These are phyloP conservation scores for Hymenoscyphus fraxineus DNA, from an alignment of 2,329 filamentous ascomycete species.

Conservation along the genomic window DNA sequence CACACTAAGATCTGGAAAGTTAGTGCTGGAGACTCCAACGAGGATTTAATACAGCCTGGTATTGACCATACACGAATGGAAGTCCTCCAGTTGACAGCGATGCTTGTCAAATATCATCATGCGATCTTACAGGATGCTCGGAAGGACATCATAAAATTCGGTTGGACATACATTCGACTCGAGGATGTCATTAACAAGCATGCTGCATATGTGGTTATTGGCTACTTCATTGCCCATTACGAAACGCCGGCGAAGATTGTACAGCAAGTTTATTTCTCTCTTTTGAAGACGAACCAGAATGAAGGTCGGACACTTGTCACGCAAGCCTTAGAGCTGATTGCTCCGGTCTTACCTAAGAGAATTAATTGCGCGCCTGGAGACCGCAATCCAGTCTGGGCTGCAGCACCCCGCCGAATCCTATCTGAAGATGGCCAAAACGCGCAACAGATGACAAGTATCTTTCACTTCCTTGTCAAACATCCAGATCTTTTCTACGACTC, in stretches of 20 bases:
- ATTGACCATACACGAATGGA: slow-evolving; percentile 97
- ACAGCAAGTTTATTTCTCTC: slow-evolving; percentile 86
- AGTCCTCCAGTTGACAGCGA: slow-evolving; percentile 86
- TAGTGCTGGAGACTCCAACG: slow-evolving; percentile 73
- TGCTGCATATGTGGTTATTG: slow-evolving; percentile 92
- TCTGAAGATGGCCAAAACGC: slow-evolving; percentile 93
- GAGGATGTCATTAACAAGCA: slow-evolving; percentile 99
- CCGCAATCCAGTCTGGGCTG: slow-evolving; percentile 79
- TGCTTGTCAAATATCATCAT: slow-evolving; percentile 93
- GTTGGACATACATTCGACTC: slow-evolving; percentile 97
- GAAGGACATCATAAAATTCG: slow-evolving; percentile 98
- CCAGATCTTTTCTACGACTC: slow-evolving; percentile 93
- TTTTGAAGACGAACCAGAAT: slow-evolving; percentile 90
- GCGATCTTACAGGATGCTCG: slow-evolving; percentile 82
- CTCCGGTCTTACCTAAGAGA: slow-evolving; percentile 86
- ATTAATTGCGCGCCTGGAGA: slow-evolving; percentile 66
- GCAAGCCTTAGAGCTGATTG: slow-evolving; percentile 89
- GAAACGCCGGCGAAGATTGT: slow-evolving; percentile 96
- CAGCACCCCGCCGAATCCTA: slow-evolving; percentile 83
- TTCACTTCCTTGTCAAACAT: slow-evolving; percentile 92
- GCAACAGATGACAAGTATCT: slow-evolving; percentile 95
- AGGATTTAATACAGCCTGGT: slow-evolving; percentile 78
- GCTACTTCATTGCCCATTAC: slow-evolving; percentile 95
- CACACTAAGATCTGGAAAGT: slow-evolving; percentile 93
- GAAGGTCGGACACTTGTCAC: slow-evolving; percentile 90